A percentile compares a stretch with the other conserved stretches of the same genome.
Evolutionary conservation across 352 stramenopile genomes (phyloP).

Genomic region (Phytophthora palmivora): DNA sequence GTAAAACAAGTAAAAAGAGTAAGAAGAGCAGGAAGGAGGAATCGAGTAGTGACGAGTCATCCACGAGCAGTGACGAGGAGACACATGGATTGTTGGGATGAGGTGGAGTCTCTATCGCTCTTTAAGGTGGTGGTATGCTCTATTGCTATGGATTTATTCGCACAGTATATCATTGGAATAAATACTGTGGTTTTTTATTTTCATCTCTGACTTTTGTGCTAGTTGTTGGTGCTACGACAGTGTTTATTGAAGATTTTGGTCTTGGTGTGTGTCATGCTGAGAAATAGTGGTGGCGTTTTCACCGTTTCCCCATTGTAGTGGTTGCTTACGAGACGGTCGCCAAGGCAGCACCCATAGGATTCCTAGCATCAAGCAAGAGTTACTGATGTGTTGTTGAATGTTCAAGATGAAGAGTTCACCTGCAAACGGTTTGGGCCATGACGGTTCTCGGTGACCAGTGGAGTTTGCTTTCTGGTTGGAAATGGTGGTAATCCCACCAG

Average conservation of each 20-base stretch:
- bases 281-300: slow-evolving; percentile 8
- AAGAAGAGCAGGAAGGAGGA: slow-evolving; percentile 31
- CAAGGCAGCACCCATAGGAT: slow-evolving; percentile 75
- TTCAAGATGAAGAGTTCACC: slow-evolving; percentile 25
- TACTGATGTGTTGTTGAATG: background rate
- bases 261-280: too few species aligned
- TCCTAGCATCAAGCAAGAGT: slow-evolving; percentile 28
- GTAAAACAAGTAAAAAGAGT: slow-evolving; percentile 7
- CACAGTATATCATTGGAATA: slow-evolving; percentile 3
- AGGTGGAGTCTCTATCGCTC: background rate
- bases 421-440: slow-evolving; percentile 60
- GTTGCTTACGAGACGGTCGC: slow-evolving; percentile 32
- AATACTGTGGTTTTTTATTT: slow-evolving; percentile 7
- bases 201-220: too few species aligned
- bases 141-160: too few species aligned
- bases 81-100: slow-evolving; percentile 64
- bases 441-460: slow-evolving; percentile 4
- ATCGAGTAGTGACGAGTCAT: slow-evolving; percentile 15
- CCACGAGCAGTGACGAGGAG: slow-evolving; percentile 35
- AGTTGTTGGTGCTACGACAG: too few species aligned
- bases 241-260: too few species aligned
- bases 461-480: background rate
- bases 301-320: slow-evolving; percentile 29
- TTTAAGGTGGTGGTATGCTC: background rate
- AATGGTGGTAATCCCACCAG: background rate